These are phyloP conservation scores for Diaporthe ilicicola DNA, from an alignment of 2,329 filamentous ascomycete species.

Conservation along the genomic window DNA sequence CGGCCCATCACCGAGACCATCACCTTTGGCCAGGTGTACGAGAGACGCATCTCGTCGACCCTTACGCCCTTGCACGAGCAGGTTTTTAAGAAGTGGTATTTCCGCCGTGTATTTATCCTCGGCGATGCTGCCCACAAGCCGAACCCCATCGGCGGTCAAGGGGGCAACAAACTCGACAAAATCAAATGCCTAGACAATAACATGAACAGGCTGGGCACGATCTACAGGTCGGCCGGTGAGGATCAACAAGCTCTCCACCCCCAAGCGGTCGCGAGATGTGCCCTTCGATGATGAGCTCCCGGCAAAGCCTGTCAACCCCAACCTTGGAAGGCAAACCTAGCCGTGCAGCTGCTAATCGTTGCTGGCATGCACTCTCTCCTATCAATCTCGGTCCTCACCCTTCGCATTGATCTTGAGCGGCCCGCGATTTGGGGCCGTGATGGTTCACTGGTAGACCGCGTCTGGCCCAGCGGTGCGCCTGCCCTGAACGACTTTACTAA, in stretches of 20 bases:
- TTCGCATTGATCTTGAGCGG: neutral
- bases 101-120: slow-evolving; percentile 41
- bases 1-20: slow-evolving; percentile 28
- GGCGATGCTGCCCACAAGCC: slow-evolving; percentile 46
- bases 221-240: neutral
- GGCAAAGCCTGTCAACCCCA: neutral
- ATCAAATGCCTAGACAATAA: neutral
- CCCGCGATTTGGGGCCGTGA: neutral
- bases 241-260: neutral
- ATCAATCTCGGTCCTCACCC: neutral
- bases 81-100: slow-evolving; percentile 45
- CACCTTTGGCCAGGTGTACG: slow-evolving; percentile 31
- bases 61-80: slow-evolving; percentile 46
- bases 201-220: neutral
- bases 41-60: slow-evolving; percentile 35
- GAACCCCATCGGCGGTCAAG: slow-evolving; percentile 4
- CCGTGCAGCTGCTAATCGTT: neutral
- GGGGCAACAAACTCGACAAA: neutral
- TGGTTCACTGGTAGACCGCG: neutral
- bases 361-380: neutral
- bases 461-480: neutral
- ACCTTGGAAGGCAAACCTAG: neutral
- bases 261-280: neutral
- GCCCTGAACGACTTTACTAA: neutral
- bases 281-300: slow-evolving; percentile 2